These are phyloP conservation scores for Ceratobasidium sp. DNA, from an alignment of 1,284 basidiomycete species.

Conservation along the genomic window DNA sequence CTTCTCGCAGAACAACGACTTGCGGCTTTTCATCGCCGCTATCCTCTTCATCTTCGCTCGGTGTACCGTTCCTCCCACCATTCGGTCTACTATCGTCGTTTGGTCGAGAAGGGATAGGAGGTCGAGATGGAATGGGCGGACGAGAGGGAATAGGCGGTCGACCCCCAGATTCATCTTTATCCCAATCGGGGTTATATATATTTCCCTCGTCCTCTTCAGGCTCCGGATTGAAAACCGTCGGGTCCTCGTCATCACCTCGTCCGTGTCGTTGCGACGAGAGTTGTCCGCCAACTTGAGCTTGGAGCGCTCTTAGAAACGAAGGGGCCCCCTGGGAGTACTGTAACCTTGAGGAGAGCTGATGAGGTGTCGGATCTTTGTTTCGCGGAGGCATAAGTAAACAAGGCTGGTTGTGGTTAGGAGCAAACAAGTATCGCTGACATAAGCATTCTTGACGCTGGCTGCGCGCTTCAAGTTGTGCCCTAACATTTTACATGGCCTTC, in stretches of 20 bases:
- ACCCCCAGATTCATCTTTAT: constrained; percentile 38
- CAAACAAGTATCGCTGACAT: no score
- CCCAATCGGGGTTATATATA: constrained; percentile 55
- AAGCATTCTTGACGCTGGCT: no score
- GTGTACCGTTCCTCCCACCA: constrained; percentile 59
- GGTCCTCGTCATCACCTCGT: constrained; percentile 56
- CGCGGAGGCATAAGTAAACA: constrained; percentile 35
- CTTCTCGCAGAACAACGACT: constrained; percentile 82
- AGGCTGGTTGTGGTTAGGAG: no score
- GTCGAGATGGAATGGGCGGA: constrained; percentile 49
- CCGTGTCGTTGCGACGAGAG: constrained; percentile 43
- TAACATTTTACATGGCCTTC: no score
- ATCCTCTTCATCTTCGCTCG: constrained; percentile 71
- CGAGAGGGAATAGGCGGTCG: constrained; percentile 69
- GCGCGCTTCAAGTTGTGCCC: no score
- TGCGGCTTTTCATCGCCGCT: constrained; percentile 81
- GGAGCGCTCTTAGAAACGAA: constrained; percentile 65
- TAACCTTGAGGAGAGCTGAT: constrained; percentile 69
- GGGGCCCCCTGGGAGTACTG: constrained; percentile 64
- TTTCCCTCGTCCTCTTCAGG: constrained; percentile 48
- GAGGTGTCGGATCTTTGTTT: constrained; percentile 65
- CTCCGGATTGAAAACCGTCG: constrained; percentile 50
- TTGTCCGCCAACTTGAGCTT: constrained; percentile 63
- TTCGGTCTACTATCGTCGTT: constrained; percentile 43
- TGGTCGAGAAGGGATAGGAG: constrained; percentile 58